Evolutionary conservation across 192 early-diverging fungal species (phyloP).

Genomic region (Backusella liffmaniae): DNA sequence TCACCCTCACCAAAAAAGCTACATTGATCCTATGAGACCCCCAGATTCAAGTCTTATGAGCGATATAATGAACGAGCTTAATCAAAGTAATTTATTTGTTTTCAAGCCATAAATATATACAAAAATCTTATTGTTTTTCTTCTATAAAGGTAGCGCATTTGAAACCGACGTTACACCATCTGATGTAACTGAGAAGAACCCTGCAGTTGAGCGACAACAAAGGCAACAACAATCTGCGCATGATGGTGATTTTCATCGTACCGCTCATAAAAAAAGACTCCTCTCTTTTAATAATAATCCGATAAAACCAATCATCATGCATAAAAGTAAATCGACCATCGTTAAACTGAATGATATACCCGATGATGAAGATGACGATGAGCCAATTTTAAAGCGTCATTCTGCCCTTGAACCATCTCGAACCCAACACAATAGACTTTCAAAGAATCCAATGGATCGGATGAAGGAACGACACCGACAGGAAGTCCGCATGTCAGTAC

Average conservation of each 20-base stretch:
- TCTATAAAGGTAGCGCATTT: not conserved
- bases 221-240: not conserved
- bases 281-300: not conserved
- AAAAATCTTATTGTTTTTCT: not conserved
- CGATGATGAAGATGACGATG: not conserved
- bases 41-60: not conserved
- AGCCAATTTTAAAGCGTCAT: not conserved
- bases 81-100: not conserved
- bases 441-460: conserved; percentile 3
- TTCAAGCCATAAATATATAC: not conserved
- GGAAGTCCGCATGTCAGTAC: not conserved
- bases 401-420: not conserved
- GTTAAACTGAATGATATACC: not conserved
- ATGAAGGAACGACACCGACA: conserved; percentile 27
- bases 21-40: not conserved
- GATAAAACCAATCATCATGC: not conserved
- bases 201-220: not conserved
- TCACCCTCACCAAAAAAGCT: not conserved
- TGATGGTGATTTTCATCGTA: not conserved
- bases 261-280: not conserved
- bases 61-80: not conserved
- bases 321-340: not conserved
- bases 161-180: not conserved
- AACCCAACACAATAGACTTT: not conserved
- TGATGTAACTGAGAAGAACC: not conserved